Evolutionary conservation across 2,329 filamentous ascomycete genomes (phyloP), one percentile per base, ranked within the genome.

Genomic region (Aspergillus viridinutans): DNA sequence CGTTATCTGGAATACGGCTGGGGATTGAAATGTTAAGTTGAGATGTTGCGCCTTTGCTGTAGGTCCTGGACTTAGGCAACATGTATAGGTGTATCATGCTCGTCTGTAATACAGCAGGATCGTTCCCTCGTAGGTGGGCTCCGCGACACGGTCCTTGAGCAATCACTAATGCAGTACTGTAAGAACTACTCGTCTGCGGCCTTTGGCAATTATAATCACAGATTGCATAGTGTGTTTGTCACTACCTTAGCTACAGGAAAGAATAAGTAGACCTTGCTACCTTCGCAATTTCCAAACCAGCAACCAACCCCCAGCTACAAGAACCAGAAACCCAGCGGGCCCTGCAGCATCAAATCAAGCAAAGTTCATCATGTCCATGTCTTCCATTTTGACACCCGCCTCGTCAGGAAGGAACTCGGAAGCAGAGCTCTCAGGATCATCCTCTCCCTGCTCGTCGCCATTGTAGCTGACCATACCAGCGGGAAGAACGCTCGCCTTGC

Each of bases 321-420:
- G 20, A 43, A 26, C 23, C 12, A 29, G 14, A 7, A 50, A 40
- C 5, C 12, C 21, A 14, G 8, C 14, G 4, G 14, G 7, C 9
- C 26, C 28, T 12, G 3, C 14, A 23, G 23, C 8, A 20, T 17
- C 29, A 40, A 38, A 21, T 53, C 47, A 60, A n/a, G 54, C 54
- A 51, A 45, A 47, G 50, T 4, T 55, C 55, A 1, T 59, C 57
- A 14, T 52, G 25, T 5, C 51, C 32, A 40, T 26, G 12, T 51
- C 49, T 10, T 57, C 54, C 10, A 26, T 48, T 32, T 59, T 53
- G 9, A 38, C 32, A 12, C 47, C 14, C 20, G 23, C 35, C 4
- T 50, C 49, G 4, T 67, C 63, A 38, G 65, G 66, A 9, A 53
- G 17, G 49, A 61, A 67, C 56, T 67, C 64, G 1, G 61, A 62